Evolutionary conservation across 2,329 filamentous ascomycete species (phyloP).

Genomic region (Aspergillus sp.): DNA sequence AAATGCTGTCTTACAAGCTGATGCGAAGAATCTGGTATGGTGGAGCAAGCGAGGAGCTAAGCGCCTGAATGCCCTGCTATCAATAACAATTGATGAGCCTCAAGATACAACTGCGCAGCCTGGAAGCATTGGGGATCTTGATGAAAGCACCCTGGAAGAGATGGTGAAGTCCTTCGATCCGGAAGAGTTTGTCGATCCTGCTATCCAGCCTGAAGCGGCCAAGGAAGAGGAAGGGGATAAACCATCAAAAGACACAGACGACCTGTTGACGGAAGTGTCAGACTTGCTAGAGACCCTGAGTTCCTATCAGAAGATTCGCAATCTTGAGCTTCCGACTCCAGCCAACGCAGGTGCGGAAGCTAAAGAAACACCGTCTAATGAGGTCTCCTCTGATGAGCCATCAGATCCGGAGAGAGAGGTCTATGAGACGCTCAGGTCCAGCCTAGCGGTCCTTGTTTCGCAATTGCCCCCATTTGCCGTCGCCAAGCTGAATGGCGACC

Average conservation of each 20-base stretch:
- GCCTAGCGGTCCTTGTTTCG: constrained; percentile 73
- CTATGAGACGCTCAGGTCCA: constrained; percentile 76
- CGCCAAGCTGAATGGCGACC: constrained; percentile 82
- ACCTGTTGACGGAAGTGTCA: constrained; percentile 61
- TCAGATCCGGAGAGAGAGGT: constrained; percentile 60
- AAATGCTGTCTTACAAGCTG: constrained; percentile 46
- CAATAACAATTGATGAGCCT: constrained; percentile 29
- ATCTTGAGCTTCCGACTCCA: constrained; percentile 42
- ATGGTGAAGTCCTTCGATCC: constrained; percentile 48
- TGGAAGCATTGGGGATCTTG: constrained; percentile 40
- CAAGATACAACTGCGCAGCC: constrained; percentile 31
- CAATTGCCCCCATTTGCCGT: constrained; percentile 82
- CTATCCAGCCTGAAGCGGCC: constrained; percentile 25
- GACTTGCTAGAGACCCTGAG: constrained; percentile 65
- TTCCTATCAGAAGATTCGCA: constrained; percentile 66
- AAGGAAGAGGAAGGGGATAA: constrained; percentile 37
- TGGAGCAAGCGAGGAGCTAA: constrained; percentile 49
- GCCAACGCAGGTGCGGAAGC: constrained; percentile 38
- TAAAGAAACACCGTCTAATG: constrained; percentile 30
- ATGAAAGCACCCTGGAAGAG: constrained; percentile 47
- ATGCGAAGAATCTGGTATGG: constrained; percentile 51
- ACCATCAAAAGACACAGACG: constrained; percentile 52
- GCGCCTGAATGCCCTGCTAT: constrained; percentile 43
- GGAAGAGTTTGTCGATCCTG: constrained; percentile 35
- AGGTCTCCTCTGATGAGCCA: constrained; percentile 55